Conservation (phyloP, 2,329 filamentous ascomycete genomes). For the Triangularia setosa region DNA sequence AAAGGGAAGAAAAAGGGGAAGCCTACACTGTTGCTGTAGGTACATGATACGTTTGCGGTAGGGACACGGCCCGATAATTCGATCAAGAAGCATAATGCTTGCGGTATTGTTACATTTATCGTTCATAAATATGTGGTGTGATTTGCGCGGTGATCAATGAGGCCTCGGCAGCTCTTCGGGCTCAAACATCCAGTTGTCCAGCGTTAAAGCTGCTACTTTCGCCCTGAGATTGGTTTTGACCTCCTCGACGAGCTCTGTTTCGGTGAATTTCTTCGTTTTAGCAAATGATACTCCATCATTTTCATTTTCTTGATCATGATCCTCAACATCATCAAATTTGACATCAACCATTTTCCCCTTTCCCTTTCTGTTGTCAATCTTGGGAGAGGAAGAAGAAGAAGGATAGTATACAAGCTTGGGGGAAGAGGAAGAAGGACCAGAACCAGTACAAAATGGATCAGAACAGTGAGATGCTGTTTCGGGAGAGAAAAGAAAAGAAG, state of each 20-base stretch:
- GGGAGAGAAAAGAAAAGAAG: background rate
- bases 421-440: background rate
- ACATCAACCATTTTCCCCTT: background rate
- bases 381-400: background rate
- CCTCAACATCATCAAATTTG: background rate
- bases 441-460: background rate
- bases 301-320: background rate
- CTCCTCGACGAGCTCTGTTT: slow-evolving; percentile 62
- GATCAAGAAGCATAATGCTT: background rate
- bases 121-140: background rate
- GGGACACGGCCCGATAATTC: background rate
- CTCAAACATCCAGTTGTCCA: slow-evolving; percentile 92
- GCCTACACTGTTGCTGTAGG: background rate
- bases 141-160: slow-evolving; percentile 12
- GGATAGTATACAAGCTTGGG: background rate
- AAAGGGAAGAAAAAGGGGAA: background rate
- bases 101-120: background rate
- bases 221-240: slow-evolving; percentile 66
- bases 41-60: background rate
- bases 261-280: slow-evolving; percentile 4
- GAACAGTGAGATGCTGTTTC: background rate
- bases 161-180: slow-evolving; percentile 52
- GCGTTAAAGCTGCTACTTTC: slow-evolving; percentile 69
- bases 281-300: slow-evolving; percentile 11
- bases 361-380: background rate